Base-by-base conservation (phyloP, 805 yeast species). In the Metschnikowia cerradonensis region DNA sequence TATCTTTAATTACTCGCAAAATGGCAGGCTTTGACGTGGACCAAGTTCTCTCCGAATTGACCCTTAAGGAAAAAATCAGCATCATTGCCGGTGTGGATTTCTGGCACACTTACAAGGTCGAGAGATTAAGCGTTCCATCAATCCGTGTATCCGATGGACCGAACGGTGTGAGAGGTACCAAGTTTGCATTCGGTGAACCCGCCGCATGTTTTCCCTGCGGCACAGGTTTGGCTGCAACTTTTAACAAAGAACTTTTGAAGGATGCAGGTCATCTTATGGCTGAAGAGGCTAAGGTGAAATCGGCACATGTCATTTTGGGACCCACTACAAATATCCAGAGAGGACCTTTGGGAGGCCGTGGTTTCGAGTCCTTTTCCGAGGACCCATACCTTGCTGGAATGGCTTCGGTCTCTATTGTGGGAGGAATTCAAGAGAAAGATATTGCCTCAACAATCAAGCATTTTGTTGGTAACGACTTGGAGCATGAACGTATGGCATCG, bases 61-160 rank as follows among this genome's bases (percentile, higher is more conserved):
- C 68, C 22, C 49, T 61, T 3, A 52, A 52, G 10, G 71, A 67
- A 46, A 67, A 67, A 40, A 56, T 64, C 45, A 45, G 57, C 3
- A 64, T 75, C n/a, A 42, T 68, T 33, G 60, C 76, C 15, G 79
- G 82, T 33, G 60, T 62, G 40, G 82, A 79, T 58, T 69, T 70
- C 61, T 79, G 83, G 82, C 82, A 78, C 64, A 79, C 83, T 2
- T 57, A 50, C 47, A 59, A 72, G 0, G 67, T 79, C 20, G 62
- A 59, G 23, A 52, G 76, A 38, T 60, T 77, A 31, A 70, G 68
- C 19, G 60, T 81, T 38, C 83, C 82, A 2, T 64, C 76, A 0
- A 52, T 81, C 5, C 69, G 84, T 59, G 59, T 77, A 32, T 58
- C 65, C 33, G 71, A 67, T 45, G 72, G 71, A 3, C 72, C 71